Evolutionary conservation across 208 protist species (phyloP), one percentile per base, ranked within the genome.

Genomic region (Acanthamoeba sp.): DNA sequence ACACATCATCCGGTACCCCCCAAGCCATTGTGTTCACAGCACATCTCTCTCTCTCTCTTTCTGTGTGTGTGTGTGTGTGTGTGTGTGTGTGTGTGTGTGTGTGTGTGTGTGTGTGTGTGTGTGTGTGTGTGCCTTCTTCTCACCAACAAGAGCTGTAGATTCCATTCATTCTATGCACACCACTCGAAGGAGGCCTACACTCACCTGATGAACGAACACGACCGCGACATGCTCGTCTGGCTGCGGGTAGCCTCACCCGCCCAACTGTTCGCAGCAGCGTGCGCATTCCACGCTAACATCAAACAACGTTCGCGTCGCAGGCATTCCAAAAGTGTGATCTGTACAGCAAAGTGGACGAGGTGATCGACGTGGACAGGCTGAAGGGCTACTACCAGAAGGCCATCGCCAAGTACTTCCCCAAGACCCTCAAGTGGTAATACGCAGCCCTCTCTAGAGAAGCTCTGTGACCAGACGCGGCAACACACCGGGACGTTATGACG

Each of bases 141-240:
- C 10, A 87, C 40, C 32, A 45, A 87, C 48, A 7, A 18, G n/a
- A n/a, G 16, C 34, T 76, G 62, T 57, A 76, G 95, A 76, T 97
- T 93, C 62, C 97, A 97, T 89, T 97, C 96, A 0, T 97, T 97
- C 45, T 97, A 97, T 89, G 95, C 96, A 36, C 97, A 96, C 95
- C 97, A 97, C 82, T 92, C 38, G 29, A 78, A 69, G 20, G 88
- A 64, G 50, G 94, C 88, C 52, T 97, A 97, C 91, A 59, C 80
- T 24, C 40, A 95, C 45, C 36, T 97, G 27, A 93, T 73, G 29
- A 96, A 95, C 62, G 57, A 95, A 24, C 12, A 94, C 36, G 97
- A 97, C 93, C 38, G 76, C 27, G 50, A 94, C 16, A 96, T 96
- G 95, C 40, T 96, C 20, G 29, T 80, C 24, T 97, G 96, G 96